Evolutionary conservation across 495 filamentous ascomycete species (phyloP), one percentile per base, ranked within the genome.

Genomic region (Talaromyces ruber): DNA sequence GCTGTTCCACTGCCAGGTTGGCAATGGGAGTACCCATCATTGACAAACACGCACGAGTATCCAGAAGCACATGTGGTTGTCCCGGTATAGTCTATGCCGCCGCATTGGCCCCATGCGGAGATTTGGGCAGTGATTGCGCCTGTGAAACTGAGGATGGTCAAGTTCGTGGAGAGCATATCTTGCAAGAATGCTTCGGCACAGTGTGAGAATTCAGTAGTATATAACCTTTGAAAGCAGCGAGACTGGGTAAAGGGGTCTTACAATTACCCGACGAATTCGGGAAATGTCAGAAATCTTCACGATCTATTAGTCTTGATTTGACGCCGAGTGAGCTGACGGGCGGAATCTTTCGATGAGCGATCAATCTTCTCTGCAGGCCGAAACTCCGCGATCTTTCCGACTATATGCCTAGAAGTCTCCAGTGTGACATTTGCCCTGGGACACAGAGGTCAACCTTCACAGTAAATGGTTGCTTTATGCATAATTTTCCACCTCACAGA

Each of bases 71-170:
- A 79, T 24, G 63, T 43, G 22, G 75, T 78, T 26, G 71, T 55
- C 4, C 75, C 76, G 2, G 63, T 66, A 58, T 76, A 78, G 5
- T 67, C 73, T 4, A 28, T 34, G 14, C 76, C 76, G 25, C 75
- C 76, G 55, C 76, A 79, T 30, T 75, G 74, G 28, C 67, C 70
- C 68, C 47, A 52, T 6, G 54, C 54, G 21, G 54, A 21, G 9
- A 32, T n/a, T 30, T 57, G 54, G 9, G 54, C 54, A 57, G 54
- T 26, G 6, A 18, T 3, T n/a, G 21, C 21, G 64, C 62, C 21
- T 65, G 67, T 26, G 62, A 47, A 12, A 67, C 37, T 24, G 61
- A 69, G 32, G 61, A 66, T 53, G 61, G 67, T 57, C 2, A 57
- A 11, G 34, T 16, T 4, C 16, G 34, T 39, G 14, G 14, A 39